Base-by-base conservation (phyloP, 2,329 filamentous ascomycete species). In the Hymenoscyphus scutula region DNA sequence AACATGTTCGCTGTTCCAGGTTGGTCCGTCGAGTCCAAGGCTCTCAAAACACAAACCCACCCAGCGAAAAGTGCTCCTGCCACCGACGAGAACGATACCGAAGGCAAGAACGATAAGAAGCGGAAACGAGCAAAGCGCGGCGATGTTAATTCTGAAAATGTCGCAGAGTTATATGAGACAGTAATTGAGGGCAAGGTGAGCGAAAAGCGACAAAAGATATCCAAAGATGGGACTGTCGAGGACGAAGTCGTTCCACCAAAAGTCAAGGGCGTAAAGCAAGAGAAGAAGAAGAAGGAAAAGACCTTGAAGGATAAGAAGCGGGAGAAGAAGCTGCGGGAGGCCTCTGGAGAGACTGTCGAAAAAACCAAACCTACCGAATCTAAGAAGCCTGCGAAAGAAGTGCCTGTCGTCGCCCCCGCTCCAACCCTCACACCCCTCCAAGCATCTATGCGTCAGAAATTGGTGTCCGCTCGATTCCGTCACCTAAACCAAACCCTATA, bases 401-500 rank as follows among this genome's bases (percentile, higher is more conserved):
- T 25, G 11, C 19, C 56, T 11, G 29, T 59, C 23, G 19, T 70
- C 37, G 53, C n/a, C 23, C 32, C 57, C 56, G 76, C 77, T 17
- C 74, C 80, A 23, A 91, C 90, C 70, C 85, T 99, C 72, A 99
- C 95, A 0, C 92, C 95, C 3, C 87, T 99, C 62, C 95, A 99
- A 81, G 87, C 89, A 61, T 88, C 91, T 3, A 99, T 99, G 95
- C 89, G 91, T 65, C 89, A 92, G 74, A 99, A 99, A 80, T 87
- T 99, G 66, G 84, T 96, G 66, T 96, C 93, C 10, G 93, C 95
- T 1, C 92, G 95, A 63, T 99, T 99, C 84, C 92, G 95, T 67
- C 92, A 98, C 77, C 87, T 99, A 65, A 99, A 99, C 76, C 90
- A 99, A 79, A 94, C 92, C 0, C 87, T 99, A 15, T 99, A 99